Evolutionary conservation across 2,329 filamentous ascomycete species (phyloP).

Genomic region (Pseudocercospora musae): DNA sequence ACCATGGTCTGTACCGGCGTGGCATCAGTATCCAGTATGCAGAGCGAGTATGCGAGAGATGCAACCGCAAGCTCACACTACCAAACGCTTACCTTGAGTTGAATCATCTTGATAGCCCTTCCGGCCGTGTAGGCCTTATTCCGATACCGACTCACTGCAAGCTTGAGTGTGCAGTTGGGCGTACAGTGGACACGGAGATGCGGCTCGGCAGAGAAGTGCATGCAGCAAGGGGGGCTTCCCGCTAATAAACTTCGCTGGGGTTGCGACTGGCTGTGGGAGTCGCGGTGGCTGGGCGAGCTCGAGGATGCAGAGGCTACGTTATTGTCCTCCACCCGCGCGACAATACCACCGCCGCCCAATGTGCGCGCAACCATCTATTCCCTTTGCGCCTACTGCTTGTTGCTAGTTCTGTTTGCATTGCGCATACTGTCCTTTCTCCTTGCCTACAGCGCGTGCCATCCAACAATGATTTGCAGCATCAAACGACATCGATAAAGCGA

Average conservation of each 20-base stretch:
- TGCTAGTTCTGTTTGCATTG: not conserved
- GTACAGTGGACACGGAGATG: not conserved
- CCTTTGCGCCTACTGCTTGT: not conserved
- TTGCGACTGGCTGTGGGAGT: not conserved
- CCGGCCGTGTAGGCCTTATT: conserved; percentile 18
- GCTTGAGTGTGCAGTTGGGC: not conserved
- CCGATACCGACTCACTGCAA: not conserved
- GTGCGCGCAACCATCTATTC: not conserved
- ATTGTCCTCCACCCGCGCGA: not conserved
- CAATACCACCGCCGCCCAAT: conserved; percentile 1
- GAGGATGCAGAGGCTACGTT: not conserved
- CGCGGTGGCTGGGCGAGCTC: not conserved
- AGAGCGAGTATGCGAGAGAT: not conserved
- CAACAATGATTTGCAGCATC: conserved; percentile 3
- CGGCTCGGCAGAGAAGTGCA: not conserved
- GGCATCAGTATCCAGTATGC: not conserved
- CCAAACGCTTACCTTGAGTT: conserved; percentile 38
- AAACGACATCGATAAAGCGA: conserved; percentile 3
- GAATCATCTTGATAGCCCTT: conserved; percentile 68
- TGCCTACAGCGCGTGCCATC: not conserved
- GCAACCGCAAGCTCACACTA: no score
- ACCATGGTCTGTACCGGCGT: conserved; percentile 74
- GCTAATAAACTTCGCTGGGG: not conserved
- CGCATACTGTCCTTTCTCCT: not conserved
- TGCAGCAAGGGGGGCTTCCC: not conserved